Evolutionary conservation across 345 rosid species (phyloP), one percentile per base, ranked within the genome.

Genomic region (Bruguiera sexangula): DNA sequence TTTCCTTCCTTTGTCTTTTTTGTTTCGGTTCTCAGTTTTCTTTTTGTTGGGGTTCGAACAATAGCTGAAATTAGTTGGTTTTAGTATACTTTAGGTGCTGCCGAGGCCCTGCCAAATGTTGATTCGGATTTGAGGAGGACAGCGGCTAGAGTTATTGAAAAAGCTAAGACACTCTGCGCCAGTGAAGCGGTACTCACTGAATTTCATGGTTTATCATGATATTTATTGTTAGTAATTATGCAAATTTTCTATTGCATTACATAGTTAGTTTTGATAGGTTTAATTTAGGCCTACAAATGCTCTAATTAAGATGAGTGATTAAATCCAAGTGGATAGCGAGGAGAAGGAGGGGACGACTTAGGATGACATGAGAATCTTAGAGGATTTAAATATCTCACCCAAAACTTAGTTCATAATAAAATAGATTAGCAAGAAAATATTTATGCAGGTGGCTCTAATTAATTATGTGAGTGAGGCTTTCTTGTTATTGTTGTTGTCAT

Each of bases 91-190:
- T 53, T 63, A 91, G 98, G 96, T 63, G 86, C 87, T 56, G 94
- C 90, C 1, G 99, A 89, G 53, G 85, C 87, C 72, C 58, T 90
- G 32, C 88, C 94, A 6, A 30, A 57, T 66, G 88, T 92, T 68
- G 98, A 95, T 15, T 59, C 89, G 2, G 96, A 90, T 83, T 83
- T 95, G 86, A 89, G 79, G 88, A 88, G 53, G 78, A 82, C 70
- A 0, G 92, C 97, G 54, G 83, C 88, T 24, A 83, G 78, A 75
- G 90, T 92, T 69, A 54, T 86, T 5, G 96, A 86, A 15, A 86
- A 82, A 69, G 85, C 97, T 34, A 90, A 84, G 86, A 82, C 78
- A 50, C 43, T 84, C 21, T 92, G 94, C 77, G 31, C 11, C 34
- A 52, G 48, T 74, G 86, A 85, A 85, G 83, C 78, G 85, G 99